Conservation (phyloP, 345 rosid species). For the Draba incana region DNA sequence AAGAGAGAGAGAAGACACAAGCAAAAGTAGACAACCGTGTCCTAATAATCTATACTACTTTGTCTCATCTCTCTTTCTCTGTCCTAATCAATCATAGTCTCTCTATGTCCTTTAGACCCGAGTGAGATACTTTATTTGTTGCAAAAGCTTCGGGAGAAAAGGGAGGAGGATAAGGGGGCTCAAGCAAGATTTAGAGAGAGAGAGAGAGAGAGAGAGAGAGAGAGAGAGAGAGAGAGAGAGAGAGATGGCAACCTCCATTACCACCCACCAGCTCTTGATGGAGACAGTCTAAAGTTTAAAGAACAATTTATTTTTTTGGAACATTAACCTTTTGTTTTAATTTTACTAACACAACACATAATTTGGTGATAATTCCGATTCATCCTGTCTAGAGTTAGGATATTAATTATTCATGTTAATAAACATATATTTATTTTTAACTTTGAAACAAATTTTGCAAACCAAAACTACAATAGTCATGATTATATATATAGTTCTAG, state of each 20-base stretch:
- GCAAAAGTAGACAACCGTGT: slow-evolving; percentile 50
- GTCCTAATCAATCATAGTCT: slow-evolving; percentile 35
- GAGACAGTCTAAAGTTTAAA: slow-evolving; percentile 44
- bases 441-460: no score
- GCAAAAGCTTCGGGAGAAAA: slow-evolving; percentile 64
- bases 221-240: slow-evolving; percentile 18
- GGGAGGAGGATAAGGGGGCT: slow-evolving; percentile 47
- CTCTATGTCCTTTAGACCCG: slow-evolving; percentile 39
- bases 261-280: slow-evolving; percentile 69
- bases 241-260: slow-evolving; percentile 22
- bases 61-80: slow-evolving; percentile 33
- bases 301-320: not conserved
- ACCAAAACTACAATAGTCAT: no score
- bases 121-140: slow-evolving; percentile 67
- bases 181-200: slow-evolving; percentile 46
- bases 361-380: no score
- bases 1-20: slow-evolving; percentile 35
- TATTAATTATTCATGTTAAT: no score
- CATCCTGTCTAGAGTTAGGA: no score
- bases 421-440: no score
- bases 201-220: slow-evolving; percentile 39
- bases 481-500: no score
- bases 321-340: not conserved
- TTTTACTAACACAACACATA: not conserved
- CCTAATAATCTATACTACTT: slow-evolving; percentile 54